These are phyloP conservation scores for Lachnellula hyalina DNA, from an alignment of 2,329 filamentous ascomycete genomes.

Conservation along the genomic window DNA sequence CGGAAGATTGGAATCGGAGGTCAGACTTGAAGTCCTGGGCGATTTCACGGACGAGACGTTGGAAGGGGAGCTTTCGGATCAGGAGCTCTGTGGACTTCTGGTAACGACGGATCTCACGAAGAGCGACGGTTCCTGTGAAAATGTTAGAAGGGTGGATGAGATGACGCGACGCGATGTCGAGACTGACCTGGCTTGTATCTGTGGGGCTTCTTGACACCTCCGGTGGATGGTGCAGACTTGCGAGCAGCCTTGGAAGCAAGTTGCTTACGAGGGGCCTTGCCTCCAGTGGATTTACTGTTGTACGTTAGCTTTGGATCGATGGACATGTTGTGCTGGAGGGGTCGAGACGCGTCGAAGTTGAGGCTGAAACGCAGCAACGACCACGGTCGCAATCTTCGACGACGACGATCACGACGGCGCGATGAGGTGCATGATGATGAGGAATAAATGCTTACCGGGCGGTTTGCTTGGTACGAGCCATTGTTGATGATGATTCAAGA, in stretches of 20 bases:
- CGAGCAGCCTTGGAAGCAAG: conserved; percentile 96
- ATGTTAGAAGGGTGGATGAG: neutral
- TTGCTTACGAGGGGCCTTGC: conserved; percentile 86
- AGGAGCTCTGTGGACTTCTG: conserved; percentile 96
- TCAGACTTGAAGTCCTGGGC: conserved; percentile 94
- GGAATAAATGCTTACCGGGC: conserved; percentile 50
- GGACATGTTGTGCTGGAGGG: conserved; percentile 5
- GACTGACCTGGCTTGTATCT: conserved; percentile 72
- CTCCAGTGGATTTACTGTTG: conserved; percentile 65
- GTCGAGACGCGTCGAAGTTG: conserved; percentile 12
- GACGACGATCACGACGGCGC: conserved; percentile 24
- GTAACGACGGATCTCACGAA: conserved; percentile 97
- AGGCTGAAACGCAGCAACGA: conserved; percentile 11
- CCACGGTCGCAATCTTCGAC: conserved; percentile 25
- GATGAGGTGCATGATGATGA: conserved; percentile 9
- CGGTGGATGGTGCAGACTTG: conserved; percentile 96
- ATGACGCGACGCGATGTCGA: conserved; percentile 13
- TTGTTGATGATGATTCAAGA: conserved; percentile 23
- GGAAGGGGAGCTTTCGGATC: conserved; percentile 96
- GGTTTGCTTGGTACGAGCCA: conserved; percentile 40
- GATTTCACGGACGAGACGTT: conserved; percentile 95
- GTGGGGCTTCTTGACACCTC: conserved; percentile 95
- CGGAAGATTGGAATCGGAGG: conserved; percentile 95
- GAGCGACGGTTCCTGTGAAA: conserved; percentile 70
- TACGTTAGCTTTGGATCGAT: conserved; percentile 23